Conservation (phyloP, 2,329 filamentous ascomycete genomes). For the Cercospora sesami region DNA sequence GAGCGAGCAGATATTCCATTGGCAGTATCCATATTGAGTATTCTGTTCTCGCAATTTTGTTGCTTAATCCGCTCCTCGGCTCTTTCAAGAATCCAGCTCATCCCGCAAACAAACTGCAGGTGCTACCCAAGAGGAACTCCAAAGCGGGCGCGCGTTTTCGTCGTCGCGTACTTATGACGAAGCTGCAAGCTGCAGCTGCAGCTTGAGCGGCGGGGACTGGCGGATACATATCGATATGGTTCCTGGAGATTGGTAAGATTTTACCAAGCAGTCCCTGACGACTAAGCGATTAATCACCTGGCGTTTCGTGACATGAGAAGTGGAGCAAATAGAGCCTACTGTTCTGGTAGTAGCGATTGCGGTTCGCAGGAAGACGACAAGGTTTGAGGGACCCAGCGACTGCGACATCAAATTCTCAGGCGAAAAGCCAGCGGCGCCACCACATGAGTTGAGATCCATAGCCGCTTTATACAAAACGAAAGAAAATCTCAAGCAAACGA, state of each 20-base stretch:
- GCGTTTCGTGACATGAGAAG: background rate
- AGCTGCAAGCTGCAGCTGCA: constrained; percentile 3
- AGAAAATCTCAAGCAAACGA: background rate
- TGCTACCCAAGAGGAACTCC: background rate
- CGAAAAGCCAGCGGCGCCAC: background rate
- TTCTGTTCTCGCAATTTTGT: constrained; percentile 7
- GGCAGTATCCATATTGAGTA: constrained; percentile 12
- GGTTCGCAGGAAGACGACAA: background rate
- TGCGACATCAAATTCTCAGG: background rate
- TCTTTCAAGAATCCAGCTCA: constrained; percentile 7
- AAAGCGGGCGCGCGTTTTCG: background rate
- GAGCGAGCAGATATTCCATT: constrained; percentile 1
- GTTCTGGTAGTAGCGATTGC: background rate
- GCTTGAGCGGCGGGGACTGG: background rate
- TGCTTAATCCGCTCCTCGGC: constrained; percentile 1
- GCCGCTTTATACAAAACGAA: background rate
- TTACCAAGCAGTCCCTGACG: constrained; percentile 2
- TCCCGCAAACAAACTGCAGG: background rate
- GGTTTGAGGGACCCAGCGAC: background rate
- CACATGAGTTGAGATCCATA: background rate
- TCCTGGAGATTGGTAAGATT: constrained; percentile 4
- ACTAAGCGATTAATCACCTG: background rate
- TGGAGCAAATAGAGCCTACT: background rate
- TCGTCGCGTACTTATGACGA: constrained; percentile 14
- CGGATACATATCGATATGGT: constrained; percentile 16